Conservation (phyloP, 1,284 basidiomycete genomes). For the Cryptococcus floricola region DNA sequence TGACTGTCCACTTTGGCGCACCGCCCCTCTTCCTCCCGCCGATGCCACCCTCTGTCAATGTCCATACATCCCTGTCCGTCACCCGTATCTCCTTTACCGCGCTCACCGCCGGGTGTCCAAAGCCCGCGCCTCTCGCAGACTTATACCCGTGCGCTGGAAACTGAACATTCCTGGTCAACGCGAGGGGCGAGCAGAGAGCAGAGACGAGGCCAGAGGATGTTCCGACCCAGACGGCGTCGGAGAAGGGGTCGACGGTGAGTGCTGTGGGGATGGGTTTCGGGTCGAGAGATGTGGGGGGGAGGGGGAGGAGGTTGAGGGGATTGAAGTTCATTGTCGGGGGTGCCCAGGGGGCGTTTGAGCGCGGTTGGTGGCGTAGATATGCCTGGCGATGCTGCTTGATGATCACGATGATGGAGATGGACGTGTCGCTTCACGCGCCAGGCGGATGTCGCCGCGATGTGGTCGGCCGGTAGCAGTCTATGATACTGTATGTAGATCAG, state of each 20-base stretch:
- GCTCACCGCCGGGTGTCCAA: conserved; percentile 10
- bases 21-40: conserved; percentile 48
- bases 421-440: neutral
- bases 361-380: no score
- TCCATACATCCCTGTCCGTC: conserved; percentile 67
- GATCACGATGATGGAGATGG: neutral
- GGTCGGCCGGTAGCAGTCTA: no score
- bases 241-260: conserved; percentile 81
- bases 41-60: conserved; percentile 46
- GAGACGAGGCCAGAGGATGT: conserved; percentile 67
- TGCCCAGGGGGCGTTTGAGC: no score
- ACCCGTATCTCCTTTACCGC: conserved; percentile 65
- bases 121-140: neutral
- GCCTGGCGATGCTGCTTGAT: neutral
- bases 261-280: conserved; percentile 54
- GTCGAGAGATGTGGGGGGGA: conserved; percentile 39
- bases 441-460: neutral
- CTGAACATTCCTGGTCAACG: conserved; percentile 58
- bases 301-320: conserved; percentile 45
- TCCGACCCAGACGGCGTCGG: conserved; percentile 86
- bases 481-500: no score
- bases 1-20: conserved; percentile 45
- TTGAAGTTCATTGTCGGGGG: conserved; percentile 26
- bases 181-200: conserved; percentile 63
- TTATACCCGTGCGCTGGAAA: conserved; percentile 57